A percentile compares a stretch with the other conserved stretches of the same genome.
Evolutionary conservation across 2,329 filamentous ascomycete genomes (phyloP).

Genomic region (Colletotrichum tabaci): DNA sequence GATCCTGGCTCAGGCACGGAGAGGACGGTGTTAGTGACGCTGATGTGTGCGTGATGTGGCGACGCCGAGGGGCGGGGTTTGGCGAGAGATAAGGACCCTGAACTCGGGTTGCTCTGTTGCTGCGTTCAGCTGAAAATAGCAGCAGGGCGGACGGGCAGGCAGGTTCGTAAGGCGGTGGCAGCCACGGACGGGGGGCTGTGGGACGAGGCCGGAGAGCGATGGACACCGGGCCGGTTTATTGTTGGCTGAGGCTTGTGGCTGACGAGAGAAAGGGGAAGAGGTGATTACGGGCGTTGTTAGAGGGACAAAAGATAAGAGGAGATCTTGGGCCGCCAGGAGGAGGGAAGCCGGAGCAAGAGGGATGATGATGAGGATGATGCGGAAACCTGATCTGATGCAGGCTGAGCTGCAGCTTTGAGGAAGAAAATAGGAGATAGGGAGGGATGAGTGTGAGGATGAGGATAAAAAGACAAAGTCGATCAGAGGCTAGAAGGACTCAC

Average conservation of each 20-base stretch:
- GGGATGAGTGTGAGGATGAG: constrained; percentile 18
- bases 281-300: background rate
- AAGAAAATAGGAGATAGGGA: background rate
- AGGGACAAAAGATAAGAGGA: constrained; percentile 17
- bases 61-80: constrained; percentile 35
- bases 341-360: constrained; percentile 20
- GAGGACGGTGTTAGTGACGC: background rate
- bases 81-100: constrained; percentile 42
- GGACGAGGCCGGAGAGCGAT: constrained; percentile 14
- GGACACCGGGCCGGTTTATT: constrained; percentile 14
- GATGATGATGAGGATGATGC: constrained; percentile 1
- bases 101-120: constrained; percentile 16
- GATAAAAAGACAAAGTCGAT: constrained; percentile 27
- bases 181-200: constrained; percentile 33
- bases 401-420: constrained; percentile 14
- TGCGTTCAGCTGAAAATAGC: constrained; percentile 41
- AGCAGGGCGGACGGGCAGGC: constrained; percentile 24
- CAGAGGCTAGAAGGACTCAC: constrained; percentile 21
- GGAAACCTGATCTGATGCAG: background rate
- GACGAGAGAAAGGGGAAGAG: background rate
- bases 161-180: background rate
- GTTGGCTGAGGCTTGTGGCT: constrained; percentile 18
- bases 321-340: background rate
- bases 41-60: constrained; percentile 28
- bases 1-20: constrained; percentile 12